These are phyloP conservation scores for Taphrina flavorubra DNA, from an alignment of 1,139 yeast genomes.

Conservation along the genomic window DNA sequence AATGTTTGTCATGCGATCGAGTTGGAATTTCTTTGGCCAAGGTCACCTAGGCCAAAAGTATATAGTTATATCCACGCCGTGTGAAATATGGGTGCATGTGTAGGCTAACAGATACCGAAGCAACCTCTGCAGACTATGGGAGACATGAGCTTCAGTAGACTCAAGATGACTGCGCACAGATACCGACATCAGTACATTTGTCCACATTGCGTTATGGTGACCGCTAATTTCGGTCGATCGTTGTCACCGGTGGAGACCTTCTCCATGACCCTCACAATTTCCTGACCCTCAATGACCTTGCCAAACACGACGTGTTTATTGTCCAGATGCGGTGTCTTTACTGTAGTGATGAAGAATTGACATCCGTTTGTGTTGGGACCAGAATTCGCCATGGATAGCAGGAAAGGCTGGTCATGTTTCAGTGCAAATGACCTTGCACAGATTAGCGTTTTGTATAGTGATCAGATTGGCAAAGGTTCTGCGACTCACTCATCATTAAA, in stretches of 20 bases:
- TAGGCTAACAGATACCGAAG: too few relatives aligned
- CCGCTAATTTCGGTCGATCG: conserved; percentile 35
- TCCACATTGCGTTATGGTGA: conserved; percentile 39
- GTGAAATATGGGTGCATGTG: too few relatives aligned
- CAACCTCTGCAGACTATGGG: too few relatives aligned
- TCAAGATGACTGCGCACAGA: background rate
- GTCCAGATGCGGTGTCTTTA: conserved; percentile 69
- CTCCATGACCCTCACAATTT: conserved; percentile 79
- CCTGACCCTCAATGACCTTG: conserved; percentile 79
- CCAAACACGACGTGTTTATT: conserved; percentile 98
- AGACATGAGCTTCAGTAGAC: too few relatives aligned
- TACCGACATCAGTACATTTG: conserved; percentile 31
- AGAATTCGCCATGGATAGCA: conserved; percentile 93
- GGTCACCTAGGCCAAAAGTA: too few relatives aligned
- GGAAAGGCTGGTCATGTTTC: conserved; percentile 63
- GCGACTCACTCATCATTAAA: conserved; percentile 71
- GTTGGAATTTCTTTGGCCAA: too few relatives aligned
- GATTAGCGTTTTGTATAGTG: conserved; percentile 71
- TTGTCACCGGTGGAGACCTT: conserved; percentile 45
- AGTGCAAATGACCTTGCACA: conserved; percentile 57
- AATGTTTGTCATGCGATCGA: background rate
- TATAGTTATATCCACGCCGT: too few relatives aligned
- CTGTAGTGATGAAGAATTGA: conserved; percentile 86
- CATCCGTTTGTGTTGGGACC: conserved; percentile 97
- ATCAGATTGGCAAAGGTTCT: conserved; percentile 60